Evolutionary conservation across 768 basidiomycete species (phyloP).

Genomic region (Cystobasidium tubakii): DNA sequence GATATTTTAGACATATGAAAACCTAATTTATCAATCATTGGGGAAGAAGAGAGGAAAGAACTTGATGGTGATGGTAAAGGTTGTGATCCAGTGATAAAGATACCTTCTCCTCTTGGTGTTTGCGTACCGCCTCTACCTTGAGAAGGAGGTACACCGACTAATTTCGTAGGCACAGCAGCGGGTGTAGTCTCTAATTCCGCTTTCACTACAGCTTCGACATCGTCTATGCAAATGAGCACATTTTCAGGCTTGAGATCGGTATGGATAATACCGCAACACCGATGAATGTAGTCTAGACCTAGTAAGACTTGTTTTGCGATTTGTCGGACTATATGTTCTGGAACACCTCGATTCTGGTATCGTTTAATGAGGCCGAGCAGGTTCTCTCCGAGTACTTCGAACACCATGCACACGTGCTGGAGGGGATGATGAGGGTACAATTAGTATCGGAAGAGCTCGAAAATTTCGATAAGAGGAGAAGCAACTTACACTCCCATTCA

Average conservation of each 20-base stretch:
- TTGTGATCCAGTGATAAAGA: conserved; percentile 86
- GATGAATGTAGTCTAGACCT: conserved; percentile 95
- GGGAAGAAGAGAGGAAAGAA: conserved; percentile 63
- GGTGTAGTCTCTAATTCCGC: conserved; percentile 53
- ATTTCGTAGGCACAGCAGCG: conserved; percentile 57
- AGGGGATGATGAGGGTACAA: neutral
- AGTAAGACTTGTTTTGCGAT: conserved; percentile 94
- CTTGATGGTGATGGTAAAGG: conserved; percentile 70
- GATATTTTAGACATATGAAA: conserved; percentile 92
- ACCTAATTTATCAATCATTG: conserved; percentile 75
- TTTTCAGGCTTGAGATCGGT: conserved; percentile 98
- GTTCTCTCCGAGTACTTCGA: conserved; percentile 96
- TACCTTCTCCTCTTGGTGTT: conserved; percentile 72
- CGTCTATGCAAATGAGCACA: conserved; percentile 91
- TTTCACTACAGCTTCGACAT: conserved; percentile 86
- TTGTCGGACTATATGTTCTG: conserved; percentile 83
- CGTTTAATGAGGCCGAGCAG: conserved; percentile 90
- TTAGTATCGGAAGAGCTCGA: neutral
- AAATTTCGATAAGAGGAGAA: neutral
- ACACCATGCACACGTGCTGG: conserved; percentile 97
- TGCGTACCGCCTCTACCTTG: conserved; percentile 94
- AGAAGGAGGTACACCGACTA: conserved; percentile 79
- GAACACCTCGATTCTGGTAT: conserved; percentile 96
- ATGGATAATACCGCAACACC: conserved; percentile 93
- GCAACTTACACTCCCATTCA: conserved; percentile 60